phyloP scores from a whole-genome alignment of 129 eudicot genomes.

The Oenanthe sinensis region DNA sequence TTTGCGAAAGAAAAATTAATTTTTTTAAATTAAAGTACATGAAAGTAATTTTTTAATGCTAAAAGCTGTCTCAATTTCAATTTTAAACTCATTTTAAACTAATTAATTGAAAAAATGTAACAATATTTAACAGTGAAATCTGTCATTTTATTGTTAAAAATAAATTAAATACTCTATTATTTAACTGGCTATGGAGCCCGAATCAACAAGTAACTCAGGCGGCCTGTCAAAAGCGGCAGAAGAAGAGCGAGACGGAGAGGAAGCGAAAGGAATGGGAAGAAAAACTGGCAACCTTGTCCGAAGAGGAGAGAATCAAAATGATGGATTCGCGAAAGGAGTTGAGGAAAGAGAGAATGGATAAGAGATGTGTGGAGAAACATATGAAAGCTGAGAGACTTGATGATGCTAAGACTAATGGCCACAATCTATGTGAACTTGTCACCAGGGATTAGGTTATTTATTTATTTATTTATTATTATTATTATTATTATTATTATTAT shows the following conservation, averaged over 20 bases:
- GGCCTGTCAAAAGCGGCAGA: slow-evolving; percentile 61
- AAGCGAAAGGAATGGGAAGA: slow-evolving; percentile 83
- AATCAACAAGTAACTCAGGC: not conserved
- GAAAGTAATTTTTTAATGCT: too few species aligned
- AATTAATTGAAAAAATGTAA: too few species aligned
- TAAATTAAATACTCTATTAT: too few species aligned
- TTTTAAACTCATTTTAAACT: too few species aligned
- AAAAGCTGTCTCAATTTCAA: too few species aligned
- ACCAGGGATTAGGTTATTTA: not conserved
- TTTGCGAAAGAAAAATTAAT: too few species aligned
- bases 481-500: too few species aligned
- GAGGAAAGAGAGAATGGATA: slow-evolving; percentile 71
- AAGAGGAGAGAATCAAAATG: slow-evolving; percentile 56
- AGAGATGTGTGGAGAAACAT: slow-evolving; percentile 52
- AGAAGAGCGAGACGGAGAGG: slow-evolving; percentile 49
- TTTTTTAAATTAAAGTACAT: too few species aligned
- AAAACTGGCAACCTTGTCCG: slow-evolving; percentile 40
- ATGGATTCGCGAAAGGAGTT: slow-evolving; percentile 53
- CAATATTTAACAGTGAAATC: too few species aligned
- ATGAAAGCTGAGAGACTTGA: slow-evolving; percentile 42
- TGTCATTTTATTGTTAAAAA: too few species aligned
- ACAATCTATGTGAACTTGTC: not conserved
- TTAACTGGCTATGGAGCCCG: not conserved
- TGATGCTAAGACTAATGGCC: slow-evolving; percentile 48
- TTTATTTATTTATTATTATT: too few species aligned